Evolutionary conservation across 2,329 filamentous ascomycete species (phyloP).

Genomic region (Aspergillus sp.): DNA sequence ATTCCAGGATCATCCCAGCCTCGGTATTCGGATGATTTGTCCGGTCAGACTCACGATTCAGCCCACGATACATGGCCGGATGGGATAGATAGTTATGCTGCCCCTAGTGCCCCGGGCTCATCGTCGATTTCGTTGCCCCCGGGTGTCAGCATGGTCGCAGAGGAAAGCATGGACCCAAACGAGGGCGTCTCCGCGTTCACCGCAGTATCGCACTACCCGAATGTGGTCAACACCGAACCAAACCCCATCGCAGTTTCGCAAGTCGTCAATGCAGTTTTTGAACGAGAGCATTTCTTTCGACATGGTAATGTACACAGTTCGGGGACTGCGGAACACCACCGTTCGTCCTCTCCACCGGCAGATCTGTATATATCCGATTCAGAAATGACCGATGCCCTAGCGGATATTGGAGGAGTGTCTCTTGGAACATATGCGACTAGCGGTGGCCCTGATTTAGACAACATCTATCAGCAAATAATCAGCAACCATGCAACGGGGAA

Average conservation of each 20-base stretch:
- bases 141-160: too few relatives aligned
- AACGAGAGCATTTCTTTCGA: conserved; percentile 3
- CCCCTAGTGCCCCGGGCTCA: too few relatives aligned
- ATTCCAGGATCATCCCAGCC: too few relatives aligned
- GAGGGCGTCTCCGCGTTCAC: conserved; percentile 21
- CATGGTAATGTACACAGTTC: neutral
- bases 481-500: conserved; percentile 9
- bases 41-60: too few relatives aligned
- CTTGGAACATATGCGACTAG: conserved; percentile 8
- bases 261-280: conserved; percentile 25
- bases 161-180: too few relatives aligned
- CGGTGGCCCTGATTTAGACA: conserved; percentile 13
- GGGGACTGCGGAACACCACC: neutral
- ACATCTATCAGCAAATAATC: conserved; percentile 13
- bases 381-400: conserved; percentile 18
- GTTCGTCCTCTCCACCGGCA: conserved; percentile 9
- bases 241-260: conserved; percentile 18
- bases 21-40: too few relatives aligned
- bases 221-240: conserved; percentile 13
- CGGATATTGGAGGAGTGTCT: conserved; percentile 12
- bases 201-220: conserved; percentile 23
- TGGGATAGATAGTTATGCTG: too few relatives aligned
- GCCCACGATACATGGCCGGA: too few relatives aligned
- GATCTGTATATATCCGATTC: conserved; percentile 19
- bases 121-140: too few relatives aligned